Percentiles rank a stretch among this genome's conserved stretches.
phyloP scores from a whole-genome alignment of 305 asterid species.

The Plantago coronopus region DNA sequence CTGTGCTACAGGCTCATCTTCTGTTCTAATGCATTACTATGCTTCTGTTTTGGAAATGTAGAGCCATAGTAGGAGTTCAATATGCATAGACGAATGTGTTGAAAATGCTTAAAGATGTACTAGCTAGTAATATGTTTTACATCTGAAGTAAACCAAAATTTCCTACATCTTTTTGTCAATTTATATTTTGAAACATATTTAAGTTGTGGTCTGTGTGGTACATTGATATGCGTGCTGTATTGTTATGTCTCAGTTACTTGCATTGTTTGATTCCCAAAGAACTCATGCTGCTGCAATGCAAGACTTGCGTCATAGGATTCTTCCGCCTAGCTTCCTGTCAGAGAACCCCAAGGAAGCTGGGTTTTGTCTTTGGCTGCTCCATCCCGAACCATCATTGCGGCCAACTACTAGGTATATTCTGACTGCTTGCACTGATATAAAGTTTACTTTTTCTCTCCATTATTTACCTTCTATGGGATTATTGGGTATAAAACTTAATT shows the following conservation, averaged over 20 bases:
- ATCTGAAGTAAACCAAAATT: conserved; percentile 11
- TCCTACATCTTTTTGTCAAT: conserved; percentile 17
- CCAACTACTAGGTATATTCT: conserved; percentile 62
- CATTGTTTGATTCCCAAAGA: conserved; percentile 64
- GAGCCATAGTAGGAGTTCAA: no score
- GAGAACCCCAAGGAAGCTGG: conserved; percentile 95
- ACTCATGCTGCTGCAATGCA: conserved; percentile 86
- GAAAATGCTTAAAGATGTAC: conserved; percentile 12
- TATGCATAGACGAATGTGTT: no score
- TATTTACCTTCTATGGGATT: conserved; percentile 5
- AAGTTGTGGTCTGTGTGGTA: conserved; percentile 22
- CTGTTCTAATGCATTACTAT: no score
- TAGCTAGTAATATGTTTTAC: conserved; percentile 12
- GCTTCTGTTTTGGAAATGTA: no score
- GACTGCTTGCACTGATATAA: conserved; percentile 16
- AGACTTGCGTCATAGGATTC: conserved; percentile 83
- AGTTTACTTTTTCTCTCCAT: background rate
- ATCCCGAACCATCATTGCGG: conserved; percentile 85
- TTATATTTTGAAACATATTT: background rate
- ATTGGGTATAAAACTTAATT: background rate
- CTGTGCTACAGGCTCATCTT: no score
- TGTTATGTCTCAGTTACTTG: conserved; percentile 64
- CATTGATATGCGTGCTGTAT: conserved; percentile 24
- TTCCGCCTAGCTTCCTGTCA: conserved; percentile 79
- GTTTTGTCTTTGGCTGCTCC: conserved; percentile 93